Percentiles rank a stretch among this genome's conserved stretches.
Conservation (phyloP, 73 alveolate species). For the Paramecium primaurelia region DNA sequence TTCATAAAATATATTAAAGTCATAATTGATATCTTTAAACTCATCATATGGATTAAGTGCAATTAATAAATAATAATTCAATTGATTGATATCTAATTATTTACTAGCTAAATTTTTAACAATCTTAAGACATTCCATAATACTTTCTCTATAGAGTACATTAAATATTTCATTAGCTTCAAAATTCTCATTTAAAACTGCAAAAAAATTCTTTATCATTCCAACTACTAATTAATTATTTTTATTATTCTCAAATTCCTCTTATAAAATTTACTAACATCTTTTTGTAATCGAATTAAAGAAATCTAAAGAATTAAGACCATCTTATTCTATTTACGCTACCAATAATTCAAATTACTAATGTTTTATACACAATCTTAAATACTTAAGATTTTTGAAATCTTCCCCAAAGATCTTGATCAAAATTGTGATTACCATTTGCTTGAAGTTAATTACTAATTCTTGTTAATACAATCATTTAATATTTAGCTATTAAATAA, state of each 20-base stretch:
- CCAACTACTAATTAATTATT: background rate
- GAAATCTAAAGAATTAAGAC: background rate
- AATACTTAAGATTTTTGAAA: constrained; percentile 7
- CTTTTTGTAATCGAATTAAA: background rate
- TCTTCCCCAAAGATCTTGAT: constrained; percentile 46
- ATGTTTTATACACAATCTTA: background rate
- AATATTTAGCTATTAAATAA: constrained; percentile 40
- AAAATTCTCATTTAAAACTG: constrained; percentile 25
- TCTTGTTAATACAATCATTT: constrained; percentile 44
- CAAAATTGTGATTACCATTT: constrained; percentile 35
- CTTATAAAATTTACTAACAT: background rate
- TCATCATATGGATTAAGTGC: constrained; percentile 50
- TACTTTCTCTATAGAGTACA: constrained; percentile 29
- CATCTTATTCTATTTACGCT: background rate
- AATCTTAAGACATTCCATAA: constrained; percentile 5
- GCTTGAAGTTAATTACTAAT: background rate
- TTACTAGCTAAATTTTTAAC: background rate
- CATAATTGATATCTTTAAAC: constrained; percentile 35
- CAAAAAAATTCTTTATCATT: background rate
- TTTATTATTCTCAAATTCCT: constrained; percentile 9
- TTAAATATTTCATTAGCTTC: constrained; percentile 30
- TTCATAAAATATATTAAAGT: constrained; percentile 49
- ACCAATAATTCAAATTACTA: background rate
- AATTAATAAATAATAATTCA: constrained; percentile 29
- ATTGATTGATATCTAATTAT: constrained; percentile 10